These are phyloP conservation scores for Penicillium argentinense DNA, from an alignment of 495 filamentous ascomycete genomes.

Conservation along the genomic window DNA sequence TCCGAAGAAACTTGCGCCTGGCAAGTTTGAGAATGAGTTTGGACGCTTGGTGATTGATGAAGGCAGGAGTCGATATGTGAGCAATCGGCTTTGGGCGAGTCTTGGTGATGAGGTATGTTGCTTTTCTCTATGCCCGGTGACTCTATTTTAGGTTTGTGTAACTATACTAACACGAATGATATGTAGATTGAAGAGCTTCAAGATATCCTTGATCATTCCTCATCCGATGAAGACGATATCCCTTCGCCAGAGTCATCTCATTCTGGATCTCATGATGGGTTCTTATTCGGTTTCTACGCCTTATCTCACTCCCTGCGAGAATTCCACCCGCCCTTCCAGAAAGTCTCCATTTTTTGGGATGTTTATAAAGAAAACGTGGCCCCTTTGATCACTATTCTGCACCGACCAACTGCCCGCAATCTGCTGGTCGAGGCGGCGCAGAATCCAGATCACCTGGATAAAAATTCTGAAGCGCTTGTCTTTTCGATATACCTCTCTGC, in stretches of 20 bases:
- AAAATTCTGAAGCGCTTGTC: constrained; percentile 66
- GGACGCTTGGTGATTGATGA: constrained; percentile 84
- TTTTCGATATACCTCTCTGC: constrained; percentile 79
- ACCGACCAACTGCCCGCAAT: constrained; percentile 58
- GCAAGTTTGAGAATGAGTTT: constrained; percentile 62
- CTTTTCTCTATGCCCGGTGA: not conserved
- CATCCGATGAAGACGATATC: constrained; percentile 62
- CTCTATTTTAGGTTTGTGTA: not conserved
- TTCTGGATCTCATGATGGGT: constrained; percentile 62
- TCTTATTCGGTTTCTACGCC: constrained; percentile 69
- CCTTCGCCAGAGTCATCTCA: constrained; percentile 56
- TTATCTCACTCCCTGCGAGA: constrained; percentile 46
- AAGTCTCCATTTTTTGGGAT: constrained; percentile 67
- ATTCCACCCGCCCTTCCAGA: constrained; percentile 56
- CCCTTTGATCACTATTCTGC: constrained; percentile 67
- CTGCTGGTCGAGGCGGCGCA: constrained; percentile 43
- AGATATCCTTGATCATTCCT: constrained; percentile 64
- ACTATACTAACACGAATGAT: constrained; percentile 7
- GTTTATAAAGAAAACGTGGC: constrained; percentile 70
- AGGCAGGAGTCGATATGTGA: constrained; percentile 80
- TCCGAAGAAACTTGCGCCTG: constrained; percentile 25
- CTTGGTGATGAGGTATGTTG: constrained; percentile 74
- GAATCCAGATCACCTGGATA: constrained; percentile 56
- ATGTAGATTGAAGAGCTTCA: constrained; percentile 71
- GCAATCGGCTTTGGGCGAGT: constrained; percentile 86